These are phyloP conservation scores for Populus tremula DNA, from an alignment of 345 rosid genomes.

Conservation along the genomic window DNA sequence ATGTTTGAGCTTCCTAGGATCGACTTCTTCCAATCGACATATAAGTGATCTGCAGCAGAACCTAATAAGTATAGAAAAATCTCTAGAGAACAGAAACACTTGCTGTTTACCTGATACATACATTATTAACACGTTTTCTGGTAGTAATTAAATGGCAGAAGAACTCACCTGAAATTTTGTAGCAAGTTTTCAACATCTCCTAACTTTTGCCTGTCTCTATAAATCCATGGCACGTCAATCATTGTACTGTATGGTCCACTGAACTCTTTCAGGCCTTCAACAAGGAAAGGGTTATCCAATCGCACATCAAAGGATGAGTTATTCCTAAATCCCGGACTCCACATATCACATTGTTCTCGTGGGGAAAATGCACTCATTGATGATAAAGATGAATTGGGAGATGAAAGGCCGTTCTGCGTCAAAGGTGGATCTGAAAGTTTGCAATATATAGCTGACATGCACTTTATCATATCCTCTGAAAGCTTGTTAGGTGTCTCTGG, in stretches of 20 bases:
- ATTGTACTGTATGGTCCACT: slow-evolving; percentile 88
- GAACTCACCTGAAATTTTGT: slow-evolving; percentile 75
- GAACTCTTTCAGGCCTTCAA: slow-evolving; percentile 84
- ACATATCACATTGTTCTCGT: slow-evolving; percentile 59
- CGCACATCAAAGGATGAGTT: slow-evolving; percentile 68
- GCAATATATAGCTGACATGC: slow-evolving; percentile 85
- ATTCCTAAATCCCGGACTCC: slow-evolving; percentile 83
- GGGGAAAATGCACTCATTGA: slow-evolving; percentile 73
- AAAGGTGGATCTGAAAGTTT: slow-evolving; percentile 87
- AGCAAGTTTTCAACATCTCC: slow-evolving; percentile 75
- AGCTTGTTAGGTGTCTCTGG: slow-evolving; percentile 86
- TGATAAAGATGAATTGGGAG: slow-evolving; percentile 79
- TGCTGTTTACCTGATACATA: neutral
- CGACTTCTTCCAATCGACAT: slow-evolving; percentile 65
- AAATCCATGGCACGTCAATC: slow-evolving; percentile 84
- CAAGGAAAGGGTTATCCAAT: slow-evolving; percentile 79
- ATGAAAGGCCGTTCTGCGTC: slow-evolving; percentile 55
- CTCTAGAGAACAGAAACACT: slow-evolving; percentile 1
- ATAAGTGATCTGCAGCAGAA: slow-evolving; percentile 62
- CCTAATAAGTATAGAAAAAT: slow-evolving; percentile 1
- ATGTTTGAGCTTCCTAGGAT: slow-evolving; percentile 73
- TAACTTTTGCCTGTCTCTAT: slow-evolving; percentile 70
- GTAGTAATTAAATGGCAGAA: neutral
- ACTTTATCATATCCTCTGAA: slow-evolving; percentile 93
- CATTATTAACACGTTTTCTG: neutral